These are phyloP conservation scores for Dioszegia aurantiaca DNA, from an alignment of 768 basidiomycete species.

Conservation along the genomic window DNA sequence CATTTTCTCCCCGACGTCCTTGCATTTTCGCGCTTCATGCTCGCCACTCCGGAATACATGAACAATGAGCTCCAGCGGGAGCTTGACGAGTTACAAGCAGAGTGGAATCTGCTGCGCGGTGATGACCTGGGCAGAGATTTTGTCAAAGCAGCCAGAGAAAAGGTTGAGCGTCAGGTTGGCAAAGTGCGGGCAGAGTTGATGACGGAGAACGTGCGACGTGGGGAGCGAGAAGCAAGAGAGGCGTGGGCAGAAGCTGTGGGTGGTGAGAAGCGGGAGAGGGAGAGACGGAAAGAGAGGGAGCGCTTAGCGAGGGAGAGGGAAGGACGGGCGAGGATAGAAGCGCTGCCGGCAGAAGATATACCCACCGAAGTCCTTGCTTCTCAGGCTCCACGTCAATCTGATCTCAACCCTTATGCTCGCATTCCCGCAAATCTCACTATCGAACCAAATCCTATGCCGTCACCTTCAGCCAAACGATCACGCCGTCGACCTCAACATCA, in stretches of 20 bases:
- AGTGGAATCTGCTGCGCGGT: conserved; percentile 64
- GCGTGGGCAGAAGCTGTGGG: conserved; percentile 45
- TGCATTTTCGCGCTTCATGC: conserved; percentile 88
- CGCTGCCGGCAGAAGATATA: conserved; percentile 18
- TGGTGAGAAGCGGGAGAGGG: conserved; percentile 34
- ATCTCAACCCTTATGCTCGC: conserved; percentile 17
- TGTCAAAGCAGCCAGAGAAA: conserved; percentile 72
- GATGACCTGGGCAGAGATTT: conserved; percentile 78
- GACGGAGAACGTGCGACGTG: conserved; percentile 62
- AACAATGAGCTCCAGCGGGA: conserved; percentile 70
- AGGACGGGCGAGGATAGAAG: conserved; percentile 11
- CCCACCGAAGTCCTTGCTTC: conserved; percentile 33
- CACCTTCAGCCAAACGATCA: conserved; percentile 20
- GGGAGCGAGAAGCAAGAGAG: conserved; percentile 61
- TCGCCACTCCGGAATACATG: conserved; percentile 84
- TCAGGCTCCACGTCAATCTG: conserved; percentile 1
- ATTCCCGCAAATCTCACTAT: conserved; percentile 35
- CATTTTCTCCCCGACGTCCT: conserved; percentile 92
- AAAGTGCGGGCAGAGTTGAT: conserved; percentile 71
- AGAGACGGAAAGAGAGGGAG: conserved; percentile 32
- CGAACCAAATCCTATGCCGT: conserved; percentile 34
- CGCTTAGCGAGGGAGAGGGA: conserved; percentile 29
- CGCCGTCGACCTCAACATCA: conserved; percentile 18
- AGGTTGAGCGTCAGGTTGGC: conserved; percentile 73
- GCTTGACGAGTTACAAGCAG: conserved; percentile 66